These are phyloP conservation scores for Diplodia intermedia DNA, from an alignment of 2,329 filamentous ascomycete species.

Conservation along the genomic window DNA sequence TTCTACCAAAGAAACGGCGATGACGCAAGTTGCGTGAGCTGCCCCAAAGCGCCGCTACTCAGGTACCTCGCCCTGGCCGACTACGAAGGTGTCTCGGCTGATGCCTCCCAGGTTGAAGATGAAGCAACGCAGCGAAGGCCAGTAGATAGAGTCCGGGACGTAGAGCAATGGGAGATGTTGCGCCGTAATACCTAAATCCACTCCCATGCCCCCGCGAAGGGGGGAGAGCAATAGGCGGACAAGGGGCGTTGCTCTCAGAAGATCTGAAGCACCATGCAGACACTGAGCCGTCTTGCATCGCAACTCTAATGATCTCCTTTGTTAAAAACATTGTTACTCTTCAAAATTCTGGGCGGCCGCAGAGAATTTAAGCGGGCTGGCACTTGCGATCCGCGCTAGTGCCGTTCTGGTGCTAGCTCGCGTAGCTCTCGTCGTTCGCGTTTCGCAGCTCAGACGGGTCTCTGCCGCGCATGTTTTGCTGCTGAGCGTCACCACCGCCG, in stretches of 20 bases:
- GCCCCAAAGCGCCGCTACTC: conserved; percentile 81
- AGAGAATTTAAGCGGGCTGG: conserved; percentile 25
- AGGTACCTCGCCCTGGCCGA: conserved; percentile 48
- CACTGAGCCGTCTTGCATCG: conserved; percentile 89
- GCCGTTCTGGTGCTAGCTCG: conserved; percentile 2
- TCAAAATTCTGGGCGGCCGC: conserved; percentile 17
- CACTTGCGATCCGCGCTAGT: conserved; percentile 4
- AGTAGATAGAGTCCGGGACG: conserved; percentile 8
- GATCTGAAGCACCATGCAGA: conserved; percentile 99
- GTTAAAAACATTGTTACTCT: conserved; percentile 70
- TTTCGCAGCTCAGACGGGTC: conserved; percentile 16
- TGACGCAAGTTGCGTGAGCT: conserved; percentile 77
- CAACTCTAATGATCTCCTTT: conserved; percentile 98
- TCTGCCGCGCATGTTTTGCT: conserved; percentile 32
- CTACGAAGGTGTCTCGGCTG: conserved; percentile 23
- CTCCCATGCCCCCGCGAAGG: conserved; percentile 57
- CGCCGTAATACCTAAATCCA: conserved; percentile 50
- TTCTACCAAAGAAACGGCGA: conserved; percentile 86
- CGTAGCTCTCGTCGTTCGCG: conserved; percentile 26
- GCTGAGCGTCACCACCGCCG: conserved; percentile 17
- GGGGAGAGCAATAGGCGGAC: conserved; percentile 55
- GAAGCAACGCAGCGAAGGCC: conserved; percentile 69
- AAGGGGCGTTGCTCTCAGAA: conserved; percentile 81
- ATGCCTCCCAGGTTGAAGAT: conserved; percentile 69
- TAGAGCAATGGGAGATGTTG: conserved; percentile 46